Percentiles rank a stretch among this genome's conserved stretches.
Conservation (phyloP, 441 rosid species). For the Capsella rubella region DNA sequence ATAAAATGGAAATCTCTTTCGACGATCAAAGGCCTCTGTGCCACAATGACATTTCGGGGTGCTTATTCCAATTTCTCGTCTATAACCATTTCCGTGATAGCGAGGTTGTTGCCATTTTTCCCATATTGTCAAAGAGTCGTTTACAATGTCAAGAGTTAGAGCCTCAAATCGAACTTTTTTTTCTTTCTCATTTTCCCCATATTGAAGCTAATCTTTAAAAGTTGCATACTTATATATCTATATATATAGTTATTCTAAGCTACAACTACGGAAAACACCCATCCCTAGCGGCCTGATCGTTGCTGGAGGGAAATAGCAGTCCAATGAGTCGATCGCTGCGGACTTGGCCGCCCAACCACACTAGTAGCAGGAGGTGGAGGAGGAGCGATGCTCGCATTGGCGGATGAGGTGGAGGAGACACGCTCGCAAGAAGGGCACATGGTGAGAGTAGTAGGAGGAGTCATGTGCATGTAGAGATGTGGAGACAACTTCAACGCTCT, state of each 20-base stretch:
- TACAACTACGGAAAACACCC: conserved; percentile 6
- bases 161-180: background rate
- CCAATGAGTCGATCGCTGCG: conserved; percentile 33
- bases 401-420: conserved; percentile 45
- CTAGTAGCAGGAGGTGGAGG: conserved; percentile 25
- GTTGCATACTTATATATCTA: conserved; percentile 4
- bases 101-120: background rate
- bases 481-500: conserved; percentile 82
- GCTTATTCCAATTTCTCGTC: background rate
- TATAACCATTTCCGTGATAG: background rate
- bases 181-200: background rate
- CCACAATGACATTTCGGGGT: background rate
- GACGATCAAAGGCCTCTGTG: background rate
- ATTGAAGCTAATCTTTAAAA: background rate
- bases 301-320: conserved; percentile 29
- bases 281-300: conserved; percentile 36
- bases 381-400: background rate
- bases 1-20: background rate
- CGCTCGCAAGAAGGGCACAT: conserved; percentile 98
- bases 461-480: conserved; percentile 80
- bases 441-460: conserved; percentile 95
- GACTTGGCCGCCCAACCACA: conserved; percentile 41
- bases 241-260: background rate
- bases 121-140: background rate
- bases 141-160: background rate